Evolutionary conservation across 129 eudicot genomes (phyloP), one percentile per base, ranked within the genome.

Genomic region (Mikania micrantha): DNA sequence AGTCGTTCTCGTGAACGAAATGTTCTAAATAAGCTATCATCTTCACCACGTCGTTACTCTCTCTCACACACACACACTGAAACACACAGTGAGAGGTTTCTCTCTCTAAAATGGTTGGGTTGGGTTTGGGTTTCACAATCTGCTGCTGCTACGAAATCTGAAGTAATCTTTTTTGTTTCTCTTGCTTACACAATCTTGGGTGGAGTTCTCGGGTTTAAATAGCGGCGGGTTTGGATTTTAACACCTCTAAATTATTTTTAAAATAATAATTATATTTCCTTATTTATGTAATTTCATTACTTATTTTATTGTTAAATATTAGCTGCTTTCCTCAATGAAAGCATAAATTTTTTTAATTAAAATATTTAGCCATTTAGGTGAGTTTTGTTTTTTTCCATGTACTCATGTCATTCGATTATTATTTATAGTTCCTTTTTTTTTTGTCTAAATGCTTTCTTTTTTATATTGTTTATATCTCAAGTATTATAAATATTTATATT

Each of bases 1-100:
- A 65, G 44, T 87, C 87, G 78, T 80, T 80, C 29, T 78, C 90
- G 69, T 78, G 87, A 66, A 76, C 77, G 74, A 79, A 82, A 48
- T 80, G 87, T 48, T 85, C 91, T 36, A 82, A 52, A 71, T 62
- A 85, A 28, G 83, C 91, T 82, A 85, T 82, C 90, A 84, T 84
- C 60, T 50, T 80, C 20, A 29, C 28, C 68, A 74, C 56, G 1
- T 56, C 10, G 27, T 72, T 52, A 13, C 57, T 48, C 56, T 66
- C 41, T 72, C 70, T 45, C 57, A 0, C 40, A 34, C 79, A 34
- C 79, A 38, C 48, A 39, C 45, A 17, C 40, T 50, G 41, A 31
- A 36, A 74, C 56, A 68, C 73, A 53, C 73, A 68, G 60, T 56
- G 28, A 50, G 40, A 63, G 27, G 31, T 64, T 32, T 74, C 44